Percentiles rank a stretch among this genome's conserved stretches.
Conservation (phyloP, 2,329 filamentous ascomycete genomes). For the Aspergillus proliferans region DNA sequence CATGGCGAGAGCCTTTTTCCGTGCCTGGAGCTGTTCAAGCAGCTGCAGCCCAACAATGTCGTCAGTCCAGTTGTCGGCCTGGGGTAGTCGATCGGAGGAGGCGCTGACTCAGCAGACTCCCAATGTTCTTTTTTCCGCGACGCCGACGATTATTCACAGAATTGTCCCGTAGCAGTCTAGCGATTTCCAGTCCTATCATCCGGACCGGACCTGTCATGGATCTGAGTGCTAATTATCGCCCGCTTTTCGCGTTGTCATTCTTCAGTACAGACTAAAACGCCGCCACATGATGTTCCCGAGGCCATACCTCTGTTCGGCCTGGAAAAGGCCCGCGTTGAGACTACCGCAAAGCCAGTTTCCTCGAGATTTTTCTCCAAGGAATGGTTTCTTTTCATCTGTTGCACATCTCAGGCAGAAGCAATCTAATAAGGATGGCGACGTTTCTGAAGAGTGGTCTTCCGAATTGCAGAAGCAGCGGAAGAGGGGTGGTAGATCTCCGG, state of each 20-base stretch:
- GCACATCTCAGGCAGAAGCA: conserved; percentile 45
- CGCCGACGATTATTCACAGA: background rate
- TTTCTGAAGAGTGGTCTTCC: conserved; percentile 7
- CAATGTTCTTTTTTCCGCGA: background rate
- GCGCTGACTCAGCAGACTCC: background rate
- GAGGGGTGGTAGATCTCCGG: conserved; percentile 45
- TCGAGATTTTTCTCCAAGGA: conserved; percentile 44
- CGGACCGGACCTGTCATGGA: conserved; percentile 6
- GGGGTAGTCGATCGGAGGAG: conserved; percentile 6
- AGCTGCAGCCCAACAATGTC: conserved; percentile 3
- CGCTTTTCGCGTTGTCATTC: background rate
- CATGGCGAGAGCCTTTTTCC: conserved; percentile 29
- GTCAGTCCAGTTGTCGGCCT: conserved; percentile 4
- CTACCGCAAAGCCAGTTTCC: conserved; percentile 29
- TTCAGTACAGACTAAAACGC: background rate
- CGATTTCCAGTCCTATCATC: background rate
- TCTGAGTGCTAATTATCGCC: conserved; percentile 12
- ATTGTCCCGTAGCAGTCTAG: background rate
- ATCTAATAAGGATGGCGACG: conserved; percentile 9
- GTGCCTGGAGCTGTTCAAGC: conserved; percentile 15
- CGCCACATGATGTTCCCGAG: conserved; percentile 25
- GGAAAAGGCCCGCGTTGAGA: conserved; percentile 22
- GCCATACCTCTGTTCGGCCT: conserved; percentile 25
- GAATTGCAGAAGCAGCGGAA: conserved; percentile 38
- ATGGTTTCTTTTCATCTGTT: conserved; percentile 63